phyloP scores from a whole-genome alignment of 2,329 filamentous ascomycete species.

The Pezicula radicicola region DNA sequence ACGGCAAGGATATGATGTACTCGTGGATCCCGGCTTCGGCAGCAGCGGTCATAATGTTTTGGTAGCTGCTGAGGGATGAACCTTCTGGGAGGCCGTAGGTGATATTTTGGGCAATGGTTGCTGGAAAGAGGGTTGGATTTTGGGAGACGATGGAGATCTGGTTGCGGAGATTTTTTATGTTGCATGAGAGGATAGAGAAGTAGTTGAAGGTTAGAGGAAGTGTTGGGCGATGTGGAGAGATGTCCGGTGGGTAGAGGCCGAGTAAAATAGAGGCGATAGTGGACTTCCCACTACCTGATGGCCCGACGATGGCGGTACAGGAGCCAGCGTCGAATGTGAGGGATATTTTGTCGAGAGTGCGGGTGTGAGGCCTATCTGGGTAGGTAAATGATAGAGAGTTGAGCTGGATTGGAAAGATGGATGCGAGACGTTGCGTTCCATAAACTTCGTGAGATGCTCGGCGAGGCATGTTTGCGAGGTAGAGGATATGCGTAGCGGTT shows the following conservation, averaged over 20 bases:
- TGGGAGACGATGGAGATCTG: slow-evolving; percentile 69
- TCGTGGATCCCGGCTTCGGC: slow-evolving; percentile 66
- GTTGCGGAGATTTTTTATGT: slow-evolving; percentile 57
- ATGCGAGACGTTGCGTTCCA: slow-evolving; percentile 46
- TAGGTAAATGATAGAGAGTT: slow-evolving; percentile 69
- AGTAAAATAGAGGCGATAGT: slow-evolving; percentile 76
- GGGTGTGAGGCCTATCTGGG: slow-evolving; percentile 48
- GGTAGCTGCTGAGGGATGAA: slow-evolving; percentile 44
- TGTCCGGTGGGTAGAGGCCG: slow-evolving; percentile 56
- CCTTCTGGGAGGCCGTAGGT: slow-evolving; percentile 65
- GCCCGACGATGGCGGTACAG: slow-evolving; percentile 76
- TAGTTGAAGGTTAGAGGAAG: slow-evolving; percentile 50
- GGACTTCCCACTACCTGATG: slow-evolving; percentile 88
- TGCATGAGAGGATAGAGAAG: slow-evolving; percentile 52
- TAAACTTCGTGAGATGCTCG: slow-evolving; percentile 18
- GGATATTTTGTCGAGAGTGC: slow-evolving; percentile 62
- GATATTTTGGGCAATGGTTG: slow-evolving; percentile 77
- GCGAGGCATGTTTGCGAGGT: slow-evolving; percentile 59
- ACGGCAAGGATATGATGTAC: slow-evolving; percentile 70
- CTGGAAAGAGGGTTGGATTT: slow-evolving; percentile 72
- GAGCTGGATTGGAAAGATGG: slow-evolving; percentile 47
- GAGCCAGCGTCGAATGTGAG: slow-evolving; percentile 60
- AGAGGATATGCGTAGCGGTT: slow-evolving; percentile 69
- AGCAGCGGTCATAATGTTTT: slow-evolving; percentile 49
- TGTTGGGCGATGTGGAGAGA: not conserved